A percentile compares a stretch with the other conserved stretches of the same genome.
phyloP scores from a whole-genome alignment of 2,329 filamentous ascomycete genomes.

The Geosmithia putterillii region DNA sequence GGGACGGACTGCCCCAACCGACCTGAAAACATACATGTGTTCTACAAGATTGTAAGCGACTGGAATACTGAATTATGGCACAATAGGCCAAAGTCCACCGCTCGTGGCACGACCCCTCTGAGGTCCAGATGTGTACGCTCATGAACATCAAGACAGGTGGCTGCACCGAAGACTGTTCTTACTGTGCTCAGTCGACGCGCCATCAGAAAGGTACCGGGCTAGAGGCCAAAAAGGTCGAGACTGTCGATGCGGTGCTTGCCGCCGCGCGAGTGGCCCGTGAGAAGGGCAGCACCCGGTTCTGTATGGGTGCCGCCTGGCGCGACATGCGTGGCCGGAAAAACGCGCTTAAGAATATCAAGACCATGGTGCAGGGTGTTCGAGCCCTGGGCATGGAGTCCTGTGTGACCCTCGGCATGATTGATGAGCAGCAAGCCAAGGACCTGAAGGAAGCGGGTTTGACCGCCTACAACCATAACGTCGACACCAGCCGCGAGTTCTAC shows the following conservation, averaged over 20 bases:
- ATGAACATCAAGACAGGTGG: slow-evolving; percentile 97
- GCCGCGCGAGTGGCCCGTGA: slow-evolving; percentile 66
- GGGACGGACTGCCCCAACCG: neutral
- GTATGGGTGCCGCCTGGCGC: slow-evolving; percentile 89
- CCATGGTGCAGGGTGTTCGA: slow-evolving; percentile 73
- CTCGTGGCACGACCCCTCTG: slow-evolving; percentile 70
- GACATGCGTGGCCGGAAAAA: slow-evolving; percentile 89
- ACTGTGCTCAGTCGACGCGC: slow-evolving; percentile 80
- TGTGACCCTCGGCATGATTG: slow-evolving; percentile 91
- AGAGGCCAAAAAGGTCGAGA: slow-evolving; percentile 65
- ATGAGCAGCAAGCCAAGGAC: slow-evolving; percentile 66
- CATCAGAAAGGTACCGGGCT: slow-evolving; percentile 68
- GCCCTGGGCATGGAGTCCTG: slow-evolving; percentile 81
- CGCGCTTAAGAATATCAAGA: slow-evolving; percentile 69
- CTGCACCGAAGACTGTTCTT: slow-evolving; percentile 85
- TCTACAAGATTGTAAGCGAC: neutral
- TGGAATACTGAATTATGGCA: neutral
- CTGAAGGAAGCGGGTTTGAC: slow-evolving; percentile 76
- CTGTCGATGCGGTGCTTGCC: slow-evolving; percentile 68
- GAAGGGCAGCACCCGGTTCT: slow-evolving; percentile 84
- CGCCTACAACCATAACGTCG: slow-evolving; percentile 90
- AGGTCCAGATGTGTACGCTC: slow-evolving; percentile 84
- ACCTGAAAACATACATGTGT: neutral
- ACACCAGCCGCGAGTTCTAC: slow-evolving; percentile 83
- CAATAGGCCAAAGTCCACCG: slow-evolving; percentile 62